A percentile compares a stretch with the other conserved stretches of the same genome.
Conservation (phyloP, 148 eudicot species). For the Camellia sinensis region DNA sequence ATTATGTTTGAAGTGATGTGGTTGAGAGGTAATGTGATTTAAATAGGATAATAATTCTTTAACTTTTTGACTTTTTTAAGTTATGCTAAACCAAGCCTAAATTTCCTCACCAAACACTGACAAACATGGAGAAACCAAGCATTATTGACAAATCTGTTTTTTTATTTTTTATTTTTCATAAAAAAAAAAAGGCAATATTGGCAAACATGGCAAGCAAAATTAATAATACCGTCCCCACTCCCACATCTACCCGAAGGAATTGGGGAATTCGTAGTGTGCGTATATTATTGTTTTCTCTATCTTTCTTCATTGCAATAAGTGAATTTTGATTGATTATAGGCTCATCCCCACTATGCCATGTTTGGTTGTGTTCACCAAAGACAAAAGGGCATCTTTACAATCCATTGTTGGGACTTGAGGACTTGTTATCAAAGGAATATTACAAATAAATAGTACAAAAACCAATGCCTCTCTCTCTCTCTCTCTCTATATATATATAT, state of each 20-base stretch:
- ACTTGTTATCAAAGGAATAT: constrained; percentile 3
- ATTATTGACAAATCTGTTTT: too few relatives aligned
- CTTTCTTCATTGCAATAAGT: constrained; percentile 17
- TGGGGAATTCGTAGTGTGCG: neutral
- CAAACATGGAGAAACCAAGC: too few relatives aligned
- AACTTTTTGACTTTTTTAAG: too few relatives aligned
- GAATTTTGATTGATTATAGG: neutral
- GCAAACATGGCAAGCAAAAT: constrained; percentile 9
- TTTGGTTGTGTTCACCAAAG: constrained; percentile 7
- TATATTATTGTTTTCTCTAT: neutral
- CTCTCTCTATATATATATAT: neutral
- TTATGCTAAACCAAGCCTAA: too few relatives aligned
- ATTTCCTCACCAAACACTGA: too few relatives aligned
- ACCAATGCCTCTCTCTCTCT: neutral
- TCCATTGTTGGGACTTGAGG: constrained; percentile 12
- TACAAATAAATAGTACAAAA: neutral
- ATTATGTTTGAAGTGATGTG: too few relatives aligned
- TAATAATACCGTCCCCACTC: neutral
- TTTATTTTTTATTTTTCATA: too few relatives aligned
- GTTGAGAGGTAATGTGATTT: too few relatives aligned
- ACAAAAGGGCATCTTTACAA: constrained; percentile 7
- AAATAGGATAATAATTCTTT: too few relatives aligned
- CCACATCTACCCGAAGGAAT: neutral
- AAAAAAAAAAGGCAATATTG: neutral
- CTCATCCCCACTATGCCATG: constrained; percentile 15